Base-by-base conservation (phyloP, 768 basidiomycete species). In the Tulasnella sp. region DNA sequence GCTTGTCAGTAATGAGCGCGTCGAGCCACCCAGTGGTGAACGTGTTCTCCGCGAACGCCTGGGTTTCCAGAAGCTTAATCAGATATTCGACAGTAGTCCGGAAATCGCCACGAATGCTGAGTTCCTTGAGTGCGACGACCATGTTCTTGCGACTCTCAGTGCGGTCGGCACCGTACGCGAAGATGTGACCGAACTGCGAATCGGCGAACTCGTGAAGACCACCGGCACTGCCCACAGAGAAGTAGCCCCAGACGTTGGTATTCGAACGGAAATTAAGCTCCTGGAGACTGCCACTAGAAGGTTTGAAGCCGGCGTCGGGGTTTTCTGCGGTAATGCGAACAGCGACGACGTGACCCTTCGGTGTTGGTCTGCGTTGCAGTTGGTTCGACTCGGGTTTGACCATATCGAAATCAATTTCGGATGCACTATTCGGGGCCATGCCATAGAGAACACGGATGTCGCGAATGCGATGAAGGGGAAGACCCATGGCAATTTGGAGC, bases 181-280 rank as follows among this genome's bases (percentile, higher is more conserved):
- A 99, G 67, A 98, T 97, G 68, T 99, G 96, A 53, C 96, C 96
- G 66, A 99, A 98, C 65, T 99, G 96, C 7, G 94, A 98, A 70
- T 99, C 96, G 39, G 96, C 96, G 65, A 92, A 98, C 70, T 99
- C 93, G 71, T 99, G 96, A 53, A 99, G 79, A 69, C 94, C 96
- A 68, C 96, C 96, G 8, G 93, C 85, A 12, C 85, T 84, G 41
- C 81, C 82, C 64, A 99, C 96, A 14, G 96, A 98, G 77, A 99
- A 99, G 74, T 99, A 99, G 60, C 96, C 96, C 96, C 96, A 99
- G 42, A 99, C 96, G 61, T 99, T 99, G 42, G 91, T 97, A 70
- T 87, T 96, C 25, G 93, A 97, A 58, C 96, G 84, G 83, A 99
- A 99, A 71, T 98, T 99, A 63, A 99, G 87, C 67, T 98, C 96